Evolutionary conservation across 441 rosid species (phyloP).

Genomic region (Isatis lusitanica): DNA sequence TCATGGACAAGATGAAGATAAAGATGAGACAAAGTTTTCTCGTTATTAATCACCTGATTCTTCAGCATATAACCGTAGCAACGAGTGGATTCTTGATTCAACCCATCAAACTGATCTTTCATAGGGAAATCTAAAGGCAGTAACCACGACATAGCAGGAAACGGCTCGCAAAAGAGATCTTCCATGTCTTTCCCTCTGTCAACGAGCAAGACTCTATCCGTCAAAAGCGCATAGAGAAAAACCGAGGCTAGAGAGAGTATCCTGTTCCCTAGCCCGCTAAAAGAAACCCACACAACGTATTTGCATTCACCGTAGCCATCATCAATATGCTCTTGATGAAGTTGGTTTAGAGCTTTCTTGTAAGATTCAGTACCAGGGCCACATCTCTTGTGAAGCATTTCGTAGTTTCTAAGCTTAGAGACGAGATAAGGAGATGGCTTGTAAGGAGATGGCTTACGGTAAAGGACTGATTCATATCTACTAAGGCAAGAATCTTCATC

Average conservation of each 20-base stretch:
- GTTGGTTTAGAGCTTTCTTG: slow-evolving; percentile 47
- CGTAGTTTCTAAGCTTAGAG: slow-evolving; percentile 67
- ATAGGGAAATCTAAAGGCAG: slow-evolving; percentile 57
- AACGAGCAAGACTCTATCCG: slow-evolving; percentile 64
- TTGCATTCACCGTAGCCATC: slow-evolving; percentile 46
- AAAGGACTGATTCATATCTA: slow-evolving; percentile 49
- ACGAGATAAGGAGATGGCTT: slow-evolving; percentile 68
- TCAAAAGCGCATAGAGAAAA: slow-evolving; percentile 69
- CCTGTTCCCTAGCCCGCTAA: slow-evolving; percentile 75
- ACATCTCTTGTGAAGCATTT: slow-evolving; percentile 60
- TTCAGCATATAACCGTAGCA: slow-evolving; percentile 59
- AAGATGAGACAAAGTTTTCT: slow-evolving; percentile 38
- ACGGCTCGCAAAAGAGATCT: slow-evolving; percentile 72
- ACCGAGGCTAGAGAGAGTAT: slow-evolving; percentile 61
- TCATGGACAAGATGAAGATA: slow-evolving; percentile 69
- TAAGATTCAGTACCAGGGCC: slow-evolving; percentile 65
- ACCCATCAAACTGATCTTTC: slow-evolving; percentile 36
- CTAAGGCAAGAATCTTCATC: slow-evolving; percentile 60
- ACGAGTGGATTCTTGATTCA: slow-evolving; percentile 44
- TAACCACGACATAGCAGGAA: slow-evolving; percentile 61
- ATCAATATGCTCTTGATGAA: slow-evolving; percentile 41
- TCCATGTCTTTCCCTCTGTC: slow-evolving; percentile 67
- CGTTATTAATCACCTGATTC: slow-evolving; percentile 31
- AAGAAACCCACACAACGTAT: slow-evolving; percentile 74
- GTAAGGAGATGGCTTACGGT: slow-evolving; percentile 50